A percentile compares a stretch with the other conserved stretches of the same genome.
These are phyloP conservation scores for Graphiopsis chlorocephala DNA, from an alignment of 2,329 filamentous ascomycete species.

Conservation along the genomic window DNA sequence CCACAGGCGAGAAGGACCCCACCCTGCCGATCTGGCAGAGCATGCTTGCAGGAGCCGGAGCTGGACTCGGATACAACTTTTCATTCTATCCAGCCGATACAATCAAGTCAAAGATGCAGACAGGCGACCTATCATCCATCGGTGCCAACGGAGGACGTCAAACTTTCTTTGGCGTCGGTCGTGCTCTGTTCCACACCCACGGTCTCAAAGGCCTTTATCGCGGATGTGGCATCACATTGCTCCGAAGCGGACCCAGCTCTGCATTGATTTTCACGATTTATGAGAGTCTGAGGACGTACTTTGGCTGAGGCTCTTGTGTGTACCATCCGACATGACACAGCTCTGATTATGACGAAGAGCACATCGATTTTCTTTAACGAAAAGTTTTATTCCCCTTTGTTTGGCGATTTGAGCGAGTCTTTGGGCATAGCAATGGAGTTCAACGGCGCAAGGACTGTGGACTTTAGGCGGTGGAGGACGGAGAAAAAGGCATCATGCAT, in stretches of 20 bases:
- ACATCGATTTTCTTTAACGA: neutral
- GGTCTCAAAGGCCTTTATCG: conserved; percentile 85
- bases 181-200: conserved; percentile 73
- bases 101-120: conserved; percentile 96
- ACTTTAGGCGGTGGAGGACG: neutral
- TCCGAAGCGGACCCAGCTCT: conserved; percentile 87
- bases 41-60: conserved; percentile 79
- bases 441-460: neutral
- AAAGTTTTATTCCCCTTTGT: conserved; percentile 3
- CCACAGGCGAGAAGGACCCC: conserved; percentile 39
- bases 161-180: conserved; percentile 71
- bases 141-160: conserved; percentile 51
- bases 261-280: conserved; percentile 97
- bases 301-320: neutral
- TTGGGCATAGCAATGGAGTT: conserved; percentile 13
- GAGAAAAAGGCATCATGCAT: neutral
- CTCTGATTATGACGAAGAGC: neutral
- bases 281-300: conserved; percentile 68
- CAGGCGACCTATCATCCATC: conserved; percentile 58
- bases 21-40: conserved; percentile 79
- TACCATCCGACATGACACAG: neutral
- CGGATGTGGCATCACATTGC: conserved; percentile 90
- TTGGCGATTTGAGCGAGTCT: conserved; percentile 14
- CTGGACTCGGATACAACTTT: conserved; percentile 94
- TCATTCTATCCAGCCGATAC: conserved; percentile 96